Base-by-base conservation (phyloP, 108 stramenopile species). In the Fistulifera solaris region DNA sequence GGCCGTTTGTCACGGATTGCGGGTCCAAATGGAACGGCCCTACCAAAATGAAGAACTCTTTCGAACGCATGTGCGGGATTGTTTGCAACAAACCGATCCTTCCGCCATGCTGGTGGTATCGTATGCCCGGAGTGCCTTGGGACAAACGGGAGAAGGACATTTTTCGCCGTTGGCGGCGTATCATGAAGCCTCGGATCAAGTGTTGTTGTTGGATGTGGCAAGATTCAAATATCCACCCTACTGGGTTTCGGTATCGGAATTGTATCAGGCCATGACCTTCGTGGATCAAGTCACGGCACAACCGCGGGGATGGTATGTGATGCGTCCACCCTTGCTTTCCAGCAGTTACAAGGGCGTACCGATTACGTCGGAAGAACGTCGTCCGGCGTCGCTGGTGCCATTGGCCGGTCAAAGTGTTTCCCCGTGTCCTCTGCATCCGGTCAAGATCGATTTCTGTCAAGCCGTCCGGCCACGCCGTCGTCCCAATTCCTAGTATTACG, bases 111-210 rank as follows among this genome's bases (percentile, higher is more conserved):
- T 74, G 62, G 80, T 75, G 4, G 71, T 75, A 26, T 85, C 85
- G 11, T 97, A 87, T 71, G 56, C 76, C 12, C 65, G 95, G 40
- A 35, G 59, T 15, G 49, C 64, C 41, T 65, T 97, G 16, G 57
- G 67, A 25, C 94, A 97, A 78, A 97, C 96, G 13, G 96, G 96
- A 21, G 73, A 75, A 41, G 94, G 94, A 5, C 96, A 97, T 67
- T 97, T 95, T 76, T 93, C 92, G 18, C 96, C 96, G 10, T 62
- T 97, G 47, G 83, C 85, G 0, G 89, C 85, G 0, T 90, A 87
- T 62, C 76, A 85, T 57, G 42, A 59, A 12, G 60, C 41, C 15
- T 68, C 89, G 14, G 89, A 90, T 63, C 66, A 65, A 1, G 83
- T 84, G 1, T 67, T 94, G 27, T 68, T 94, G 28, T 40, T 94